Percentiles rank a stretch among this genome's conserved stretches.
phyloP scores from a whole-genome alignment of 148 eudicot species.

The Nepenthes mirabilis region DNA sequence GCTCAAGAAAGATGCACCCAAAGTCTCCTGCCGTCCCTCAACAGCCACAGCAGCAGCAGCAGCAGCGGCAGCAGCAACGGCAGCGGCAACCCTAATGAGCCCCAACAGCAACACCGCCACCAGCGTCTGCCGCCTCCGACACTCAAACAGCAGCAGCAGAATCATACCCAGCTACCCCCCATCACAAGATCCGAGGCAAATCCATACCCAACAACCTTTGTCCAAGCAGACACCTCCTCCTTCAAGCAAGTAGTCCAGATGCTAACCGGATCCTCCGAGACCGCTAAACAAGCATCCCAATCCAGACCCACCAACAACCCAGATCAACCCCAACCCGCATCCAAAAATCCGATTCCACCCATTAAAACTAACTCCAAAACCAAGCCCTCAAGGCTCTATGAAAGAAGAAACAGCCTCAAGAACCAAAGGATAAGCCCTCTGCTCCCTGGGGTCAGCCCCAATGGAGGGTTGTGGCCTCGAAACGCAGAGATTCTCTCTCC shows the following conservation, averaged over 20 bases:
- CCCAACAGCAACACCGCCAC: too few relatives aligned
- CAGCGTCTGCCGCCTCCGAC: constrained; percentile 1
- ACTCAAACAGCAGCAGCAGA: constrained; percentile 6
- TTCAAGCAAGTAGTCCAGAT: constrained; percentile 75
- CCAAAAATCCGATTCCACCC: constrained; percentile 37
- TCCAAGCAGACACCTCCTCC: constrained; percentile 58
- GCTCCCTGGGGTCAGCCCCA: constrained; percentile 18
- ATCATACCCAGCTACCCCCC: neutral
- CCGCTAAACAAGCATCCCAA: constrained; percentile 18
- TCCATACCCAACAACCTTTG: constrained; percentile 73
- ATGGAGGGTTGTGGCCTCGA: constrained; percentile 17
- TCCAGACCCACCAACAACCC: neutral
- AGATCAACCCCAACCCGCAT: constrained; percentile 8
- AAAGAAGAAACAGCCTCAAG: constrained; percentile 48
- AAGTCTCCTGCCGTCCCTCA: too few relatives aligned
- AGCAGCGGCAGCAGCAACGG: too few relatives aligned
- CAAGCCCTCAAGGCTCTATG: constrained; percentile 54
- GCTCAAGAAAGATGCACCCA: too few relatives aligned
- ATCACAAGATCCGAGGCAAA: constrained; percentile 45
- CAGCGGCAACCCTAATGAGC: too few relatives aligned
- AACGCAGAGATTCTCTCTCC: constrained; percentile 54
- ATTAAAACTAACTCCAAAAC: constrained; percentile 28
- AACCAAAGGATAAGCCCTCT: constrained; percentile 27
- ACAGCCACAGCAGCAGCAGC: too few relatives aligned
- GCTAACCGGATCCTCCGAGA: constrained; percentile 59